Conservation (phyloP, 129 eudicot genomes). For the Flaveria trinervia region DNA sequence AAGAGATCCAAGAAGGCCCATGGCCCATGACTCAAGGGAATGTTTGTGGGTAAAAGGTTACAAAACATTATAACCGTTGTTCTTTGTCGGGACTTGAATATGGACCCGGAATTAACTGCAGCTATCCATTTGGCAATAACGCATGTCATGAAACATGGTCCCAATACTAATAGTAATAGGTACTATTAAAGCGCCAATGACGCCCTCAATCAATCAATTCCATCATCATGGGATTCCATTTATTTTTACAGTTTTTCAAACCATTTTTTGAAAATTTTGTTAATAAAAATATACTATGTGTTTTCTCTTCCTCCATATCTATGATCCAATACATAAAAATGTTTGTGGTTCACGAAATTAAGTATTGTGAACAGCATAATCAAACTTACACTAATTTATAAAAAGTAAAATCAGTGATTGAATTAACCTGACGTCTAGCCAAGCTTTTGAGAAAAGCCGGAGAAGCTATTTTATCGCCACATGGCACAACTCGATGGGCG, state of each 20-base stretch:
- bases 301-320: too few species aligned
- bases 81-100: neutral
- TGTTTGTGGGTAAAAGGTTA: constrained; percentile 22
- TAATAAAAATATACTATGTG: too few species aligned
- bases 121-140: constrained; percentile 31
- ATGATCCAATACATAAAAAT: neutral
- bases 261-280: too few species aligned
- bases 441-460: constrained; percentile 85
- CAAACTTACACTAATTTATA: neutral
- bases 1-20: neutral
- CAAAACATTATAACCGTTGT: constrained; percentile 18
- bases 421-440: constrained; percentile 78
- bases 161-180: neutral
- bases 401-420: neutral
- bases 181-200: constrained; percentile 25
- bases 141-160: constrained; percentile 22
- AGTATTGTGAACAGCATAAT: too few species aligned
- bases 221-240: neutral
- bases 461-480: constrained; percentile 67
- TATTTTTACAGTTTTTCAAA: neutral
- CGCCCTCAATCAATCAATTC: constrained; percentile 12
- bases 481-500: constrained; percentile 84
- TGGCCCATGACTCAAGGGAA: constrained; percentile 11
- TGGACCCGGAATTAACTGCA: neutral
- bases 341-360: neutral